These are phyloP conservation scores for Clohesyomyces aquaticus DNA, from an alignment of 495 filamentous ascomycete species.

Conservation along the genomic window DNA sequence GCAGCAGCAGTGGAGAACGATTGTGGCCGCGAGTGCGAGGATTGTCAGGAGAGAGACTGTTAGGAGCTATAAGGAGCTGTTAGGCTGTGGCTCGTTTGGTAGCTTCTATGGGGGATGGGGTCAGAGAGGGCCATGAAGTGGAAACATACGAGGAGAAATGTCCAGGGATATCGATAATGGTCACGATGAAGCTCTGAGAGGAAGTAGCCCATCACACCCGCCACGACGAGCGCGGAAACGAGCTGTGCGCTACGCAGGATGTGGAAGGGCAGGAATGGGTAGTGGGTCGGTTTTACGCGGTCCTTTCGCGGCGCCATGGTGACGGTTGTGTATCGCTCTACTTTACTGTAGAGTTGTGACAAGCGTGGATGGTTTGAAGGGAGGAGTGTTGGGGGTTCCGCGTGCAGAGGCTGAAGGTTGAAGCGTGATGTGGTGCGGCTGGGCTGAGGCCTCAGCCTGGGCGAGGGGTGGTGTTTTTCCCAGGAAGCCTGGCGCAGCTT, in stretches of 20 bases:
- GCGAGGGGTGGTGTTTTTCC: not conserved
- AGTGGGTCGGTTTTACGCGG: conserved; percentile 56
- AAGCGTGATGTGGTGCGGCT: not conserved
- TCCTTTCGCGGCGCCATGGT: conserved; percentile 46
- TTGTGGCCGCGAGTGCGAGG: conserved; percentile 56
- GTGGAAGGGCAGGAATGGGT: conserved; percentile 64
- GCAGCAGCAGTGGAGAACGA: conserved; percentile 59
- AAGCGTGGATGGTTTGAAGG: not conserved
- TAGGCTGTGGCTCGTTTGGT: conserved; percentile 12
- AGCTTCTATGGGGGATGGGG: conserved; percentile 14
- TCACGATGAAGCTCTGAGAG: conserved; percentile 61
- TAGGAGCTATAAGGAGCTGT: conserved; percentile 53
- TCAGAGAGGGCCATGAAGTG: not conserved
- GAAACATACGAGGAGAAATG: conserved; percentile 63
- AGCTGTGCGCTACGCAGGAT: conserved; percentile 56
- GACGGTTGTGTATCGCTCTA: not conserved
- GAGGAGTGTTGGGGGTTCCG: too few species aligned
- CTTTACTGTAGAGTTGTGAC: not conserved
- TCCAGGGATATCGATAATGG: conserved; percentile 62
- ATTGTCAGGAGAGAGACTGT: conserved; percentile 60
- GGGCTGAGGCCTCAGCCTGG: not conserved
- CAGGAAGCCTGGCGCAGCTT: conserved; percentile 4
- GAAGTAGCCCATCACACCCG: conserved; percentile 64
- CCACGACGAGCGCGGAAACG: conserved; percentile 60
- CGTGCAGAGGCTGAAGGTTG: too few species aligned